Evolutionary conservation across 805 yeast genomes (phyloP).

Genomic region (Teunomyces lycoperdinae): DNA sequence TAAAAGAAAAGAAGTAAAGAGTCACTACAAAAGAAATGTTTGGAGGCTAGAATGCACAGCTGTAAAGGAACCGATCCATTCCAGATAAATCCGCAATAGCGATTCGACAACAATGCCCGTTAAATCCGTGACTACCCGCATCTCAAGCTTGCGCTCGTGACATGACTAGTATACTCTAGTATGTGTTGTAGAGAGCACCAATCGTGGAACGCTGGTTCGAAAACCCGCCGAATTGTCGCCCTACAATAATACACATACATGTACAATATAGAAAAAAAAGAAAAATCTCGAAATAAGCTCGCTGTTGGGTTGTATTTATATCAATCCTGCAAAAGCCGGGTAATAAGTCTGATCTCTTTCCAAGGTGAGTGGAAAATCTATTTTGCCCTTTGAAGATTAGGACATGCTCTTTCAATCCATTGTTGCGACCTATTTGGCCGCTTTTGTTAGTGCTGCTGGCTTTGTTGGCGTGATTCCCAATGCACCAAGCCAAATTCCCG

Average conservation of each 20-base stretch:
- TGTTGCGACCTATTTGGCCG: neutral
- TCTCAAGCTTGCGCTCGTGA: slow-evolving; percentile 6
- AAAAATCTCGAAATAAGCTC: neutral
- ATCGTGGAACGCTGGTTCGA: slow-evolving; percentile 26
- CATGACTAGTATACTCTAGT: slow-evolving; percentile 42
- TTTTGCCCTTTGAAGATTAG: neutral
- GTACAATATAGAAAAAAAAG: slow-evolving; percentile 39
- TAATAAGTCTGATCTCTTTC: neutral
- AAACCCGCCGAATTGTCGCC: slow-evolving; percentile 32
- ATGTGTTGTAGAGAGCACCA: slow-evolving; percentile 51
- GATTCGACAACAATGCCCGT: slow-evolving; percentile 34
- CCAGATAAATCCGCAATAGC: neutral
- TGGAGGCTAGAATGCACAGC: slow-evolving; percentile 46
- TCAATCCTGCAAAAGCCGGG: neutral
- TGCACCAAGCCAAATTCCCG: slow-evolving; percentile 25
- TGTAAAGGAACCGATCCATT: slow-evolving; percentile 15
- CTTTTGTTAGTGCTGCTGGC: slow-evolving; percentile 1
- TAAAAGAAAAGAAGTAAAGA: slow-evolving; percentile 1
- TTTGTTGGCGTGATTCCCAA: slow-evolving; percentile 21
- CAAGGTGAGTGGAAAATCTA: neutral
- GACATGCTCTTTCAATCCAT: neutral
- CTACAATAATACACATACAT: slow-evolving; percentile 51
- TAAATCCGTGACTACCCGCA: slow-evolving; percentile 39
- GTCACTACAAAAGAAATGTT: slow-evolving; percentile 18
- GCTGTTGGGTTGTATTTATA: neutral